These are phyloP conservation scores for Phytophthora pseudosyringae DNA, from an alignment of 352 stramenopile species.

Conservation along the genomic window DNA sequence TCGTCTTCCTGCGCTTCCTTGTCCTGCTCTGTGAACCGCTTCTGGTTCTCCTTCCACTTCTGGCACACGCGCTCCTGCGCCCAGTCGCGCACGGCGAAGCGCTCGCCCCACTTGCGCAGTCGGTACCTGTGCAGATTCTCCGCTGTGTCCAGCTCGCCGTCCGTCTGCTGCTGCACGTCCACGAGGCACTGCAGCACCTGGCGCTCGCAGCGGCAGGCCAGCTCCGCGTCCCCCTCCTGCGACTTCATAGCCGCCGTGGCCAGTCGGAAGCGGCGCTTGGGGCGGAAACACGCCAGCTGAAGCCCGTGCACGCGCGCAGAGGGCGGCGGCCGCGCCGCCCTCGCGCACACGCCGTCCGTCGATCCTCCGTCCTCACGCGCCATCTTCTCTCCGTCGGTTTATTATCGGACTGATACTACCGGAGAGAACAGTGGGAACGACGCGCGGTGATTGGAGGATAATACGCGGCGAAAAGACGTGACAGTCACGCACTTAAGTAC, in stretches of 20 bases:
- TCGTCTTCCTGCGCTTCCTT: background rate
- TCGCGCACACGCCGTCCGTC: background rate
- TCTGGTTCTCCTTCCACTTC: slow-evolving; percentile 78
- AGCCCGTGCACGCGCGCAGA: slow-evolving; percentile 42
- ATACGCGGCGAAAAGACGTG: background rate
- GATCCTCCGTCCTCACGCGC: background rate
- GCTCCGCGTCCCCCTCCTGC: slow-evolving; percentile 8
- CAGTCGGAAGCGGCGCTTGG: slow-evolving; percentile 58
- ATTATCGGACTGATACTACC: slow-evolving; percentile 6
- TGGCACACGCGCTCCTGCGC: slow-evolving; percentile 58
- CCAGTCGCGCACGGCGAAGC: slow-evolving; percentile 66
- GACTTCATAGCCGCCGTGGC: slow-evolving; percentile 1
- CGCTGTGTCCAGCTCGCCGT: slow-evolving; percentile 21
- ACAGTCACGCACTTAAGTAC: background rate
- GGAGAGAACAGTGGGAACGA: background rate
- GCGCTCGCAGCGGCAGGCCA: slow-evolving; percentile 52
- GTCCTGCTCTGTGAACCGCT: slow-evolving; percentile 46
- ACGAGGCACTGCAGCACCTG: slow-evolving; percentile 56
- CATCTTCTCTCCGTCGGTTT: slow-evolving; percentile 20
- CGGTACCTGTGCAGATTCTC: slow-evolving; percentile 41
- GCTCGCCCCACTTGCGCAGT: slow-evolving; percentile 62
- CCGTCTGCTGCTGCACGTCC: slow-evolving; percentile 9
- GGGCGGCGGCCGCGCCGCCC: background rate
- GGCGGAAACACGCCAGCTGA: slow-evolving; percentile 70
- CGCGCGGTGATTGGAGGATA: slow-evolving; percentile 3